Evolutionary conservation across 2,329 filamentous ascomycete genomes (phyloP), one percentile per base, ranked within the genome.

Genomic region (Fusarium nelsonii): DNA sequence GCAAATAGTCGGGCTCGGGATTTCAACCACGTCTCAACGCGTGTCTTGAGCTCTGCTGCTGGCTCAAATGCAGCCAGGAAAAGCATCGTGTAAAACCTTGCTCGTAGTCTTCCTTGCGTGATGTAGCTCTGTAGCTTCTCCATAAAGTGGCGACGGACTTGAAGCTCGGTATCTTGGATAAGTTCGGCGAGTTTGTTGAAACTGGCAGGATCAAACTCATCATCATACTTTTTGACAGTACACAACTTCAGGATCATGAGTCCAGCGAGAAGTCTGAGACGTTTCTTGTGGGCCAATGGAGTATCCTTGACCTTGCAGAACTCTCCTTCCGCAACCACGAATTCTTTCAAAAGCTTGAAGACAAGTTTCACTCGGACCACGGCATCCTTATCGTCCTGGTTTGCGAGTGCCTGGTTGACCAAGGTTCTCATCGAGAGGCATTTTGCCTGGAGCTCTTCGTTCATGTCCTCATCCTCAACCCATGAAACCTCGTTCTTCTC

Each of bases 31-130:
- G 93, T 97, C 65, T 92, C 88, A 4, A 93, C 90, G 41, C 91
- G 88, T 50, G 88, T 88, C 77, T 90, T 92, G 76, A 97, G 87
- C 16, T 88, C 86, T n/a, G 82, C 77, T 37, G 89, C 87, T 0
- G 95, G 96, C 80, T 99, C 96, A 77, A 96, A 97, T 2, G 96
- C 95, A 33, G 94, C 91, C 43, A 98, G 82, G 81, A 97, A 98
- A 8, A 97, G 85, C 40, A 97, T 90, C 0, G 93, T 92, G 78
- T 97, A 96, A 84, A 97, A 99, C 11, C 95, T 90, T 14, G 86
- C 83, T 2, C 88, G 85, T 4, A 97, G 84, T 70, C 86, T 89
- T 57, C 87, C 87, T 54, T 91, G 88, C 11, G 92, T 91, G 6
- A 98, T 87, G 74, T 97, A 95, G 80, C 97, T 97, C 80, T 97